Evolutionary conservation across 495 filamentous ascomycete species (phyloP).

Genomic region (Talaromyces ruber): DNA sequence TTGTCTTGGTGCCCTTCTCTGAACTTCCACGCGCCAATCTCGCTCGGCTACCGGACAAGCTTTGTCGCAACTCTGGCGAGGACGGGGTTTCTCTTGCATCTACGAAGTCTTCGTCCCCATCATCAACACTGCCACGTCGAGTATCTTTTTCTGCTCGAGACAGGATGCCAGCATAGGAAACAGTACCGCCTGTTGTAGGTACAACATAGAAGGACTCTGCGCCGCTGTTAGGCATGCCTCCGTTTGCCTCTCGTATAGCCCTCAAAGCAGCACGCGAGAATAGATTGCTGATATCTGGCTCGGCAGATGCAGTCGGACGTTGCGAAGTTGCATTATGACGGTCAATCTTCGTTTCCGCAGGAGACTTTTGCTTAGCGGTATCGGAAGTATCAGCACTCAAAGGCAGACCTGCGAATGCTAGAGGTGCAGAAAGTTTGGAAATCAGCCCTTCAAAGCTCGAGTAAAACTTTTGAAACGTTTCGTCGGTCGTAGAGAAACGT

Average conservation of each 20-base stretch:
- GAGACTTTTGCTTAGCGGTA: conserved; percentile 27
- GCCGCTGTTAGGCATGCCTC: conserved; percentile 29
- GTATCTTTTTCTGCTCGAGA: conserved; percentile 61
- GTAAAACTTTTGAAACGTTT: conserved; percentile 84
- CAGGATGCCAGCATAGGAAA: conserved; percentile 82
- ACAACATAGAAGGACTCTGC: conserved; percentile 94
- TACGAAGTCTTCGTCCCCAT: conserved; percentile 71
- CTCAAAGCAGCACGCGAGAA: conserved; percentile 76
- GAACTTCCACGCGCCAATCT: conserved; percentile 13
- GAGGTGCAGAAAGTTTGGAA: conserved; percentile 72
- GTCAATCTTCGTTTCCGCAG: conserved; percentile 29
- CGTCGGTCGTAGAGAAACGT: conserved; percentile 42
- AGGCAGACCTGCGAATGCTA: conserved; percentile 88
- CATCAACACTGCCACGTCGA: conserved; percentile 36
- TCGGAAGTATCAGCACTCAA: conserved; percentile 48
- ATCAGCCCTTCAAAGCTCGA: conserved; percentile 78
- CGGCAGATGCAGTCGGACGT: conserved; percentile 25
- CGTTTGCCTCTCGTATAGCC: conserved; percentile 48
- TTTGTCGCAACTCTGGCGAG: conserved; percentile 38
- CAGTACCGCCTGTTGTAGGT: conserved; percentile 77
- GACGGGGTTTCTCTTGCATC: conserved; percentile 71
- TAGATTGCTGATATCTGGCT: conserved; percentile 66
- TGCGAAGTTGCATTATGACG: conserved; percentile 30
- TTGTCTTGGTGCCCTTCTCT: conserved; percentile 42
- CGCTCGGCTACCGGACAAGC: conserved; percentile 14